Conservation (phyloP, 139 green algal species). For the Auxenochlorella pyrenoidosa region DNA sequence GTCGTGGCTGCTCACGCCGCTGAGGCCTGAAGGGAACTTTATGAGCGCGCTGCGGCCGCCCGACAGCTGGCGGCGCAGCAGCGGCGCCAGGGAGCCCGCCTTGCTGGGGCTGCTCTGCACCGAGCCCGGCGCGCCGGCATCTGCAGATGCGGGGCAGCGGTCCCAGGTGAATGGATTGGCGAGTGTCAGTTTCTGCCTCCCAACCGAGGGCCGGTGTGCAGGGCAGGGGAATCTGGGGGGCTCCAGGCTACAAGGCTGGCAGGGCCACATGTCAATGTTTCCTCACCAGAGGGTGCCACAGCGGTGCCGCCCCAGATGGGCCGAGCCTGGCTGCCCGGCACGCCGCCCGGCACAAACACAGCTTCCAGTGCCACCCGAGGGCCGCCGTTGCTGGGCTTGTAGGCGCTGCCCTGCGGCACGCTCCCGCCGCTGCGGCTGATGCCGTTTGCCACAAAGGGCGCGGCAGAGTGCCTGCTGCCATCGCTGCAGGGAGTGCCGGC, state of each 20-base stretch:
- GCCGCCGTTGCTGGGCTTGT: not conserved
- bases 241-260: too few species aligned
- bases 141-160: not conserved
- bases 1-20: slow-evolving; percentile 22
- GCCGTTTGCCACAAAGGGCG: too few species aligned
- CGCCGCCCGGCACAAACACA: not conserved
- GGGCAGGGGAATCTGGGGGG: too few species aligned
- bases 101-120: slow-evolving; percentile 26
- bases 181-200: too few species aligned
- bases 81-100: slow-evolving; percentile 13
- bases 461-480: not conserved
- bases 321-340: not conserved
- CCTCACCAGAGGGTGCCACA: not conserved
- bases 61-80: slow-evolving; percentile 10
- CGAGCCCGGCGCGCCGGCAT: not conserved
- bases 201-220: too few species aligned
- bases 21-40: slow-evolving; percentile 18
- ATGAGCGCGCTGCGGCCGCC: not conserved
- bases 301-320: not conserved
- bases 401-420: not conserved
- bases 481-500: not conserved
- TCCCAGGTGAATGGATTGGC: too few species aligned
- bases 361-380: not conserved
- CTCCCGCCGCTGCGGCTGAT: not conserved
- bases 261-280: too few species aligned